phyloP scores from a whole-genome alignment of 495 filamentous ascomycete genomes.

The Penicillium salamii region DNA sequence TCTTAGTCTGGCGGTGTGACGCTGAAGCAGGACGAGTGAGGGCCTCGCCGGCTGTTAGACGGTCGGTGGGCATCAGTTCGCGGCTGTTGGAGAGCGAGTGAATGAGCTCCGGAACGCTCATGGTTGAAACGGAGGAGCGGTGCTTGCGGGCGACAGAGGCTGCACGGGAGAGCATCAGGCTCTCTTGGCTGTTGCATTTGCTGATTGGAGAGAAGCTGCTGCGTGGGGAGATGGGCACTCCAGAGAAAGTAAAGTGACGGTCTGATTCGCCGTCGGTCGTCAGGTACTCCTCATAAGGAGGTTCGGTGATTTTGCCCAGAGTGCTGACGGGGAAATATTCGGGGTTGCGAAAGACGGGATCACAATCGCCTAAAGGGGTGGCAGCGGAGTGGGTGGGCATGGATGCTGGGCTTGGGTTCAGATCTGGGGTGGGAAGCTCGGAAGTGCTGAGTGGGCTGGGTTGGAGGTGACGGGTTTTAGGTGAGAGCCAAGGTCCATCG shows the following conservation, averaged over 20 bases:
- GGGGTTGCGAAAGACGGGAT: conserved; percentile 20
- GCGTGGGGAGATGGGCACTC: conserved; percentile 40
- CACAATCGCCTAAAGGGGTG: conserved; percentile 37
- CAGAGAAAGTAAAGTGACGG: conserved; percentile 40
- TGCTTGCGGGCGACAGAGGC: conserved; percentile 50
- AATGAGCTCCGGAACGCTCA: conserved; percentile 55
- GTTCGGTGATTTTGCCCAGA: conserved; percentile 37
- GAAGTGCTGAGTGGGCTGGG: conserved; percentile 30
- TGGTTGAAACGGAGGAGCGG: conserved; percentile 55
- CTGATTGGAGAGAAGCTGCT: conserved; percentile 57
- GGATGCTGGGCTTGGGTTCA: conserved; percentile 40
- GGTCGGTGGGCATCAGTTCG: conserved; percentile 38
- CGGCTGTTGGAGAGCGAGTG: conserved; percentile 47
- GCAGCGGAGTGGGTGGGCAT: conserved; percentile 29
- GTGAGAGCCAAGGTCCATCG: conserved; percentile 13
- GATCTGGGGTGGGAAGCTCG: conserved; percentile 34
- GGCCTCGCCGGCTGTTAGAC: conserved; percentile 28
- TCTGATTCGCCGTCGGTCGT: conserved; percentile 45
- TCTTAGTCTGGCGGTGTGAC: conserved; percentile 40
- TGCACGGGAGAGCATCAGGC: conserved; percentile 48
- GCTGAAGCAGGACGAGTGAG: conserved; percentile 28
- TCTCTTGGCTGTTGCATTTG: conserved; percentile 58
- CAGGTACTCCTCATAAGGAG: conserved; percentile 49
- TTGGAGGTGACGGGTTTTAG: conserved; percentile 19
- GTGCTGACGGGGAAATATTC: conserved; percentile 40